Percentiles rank a stretch among this genome's conserved stretches.
Evolutionary conservation across 73 alveolate genomes (phyloP).

Genomic region (Paraurostyla sp.): DNA sequence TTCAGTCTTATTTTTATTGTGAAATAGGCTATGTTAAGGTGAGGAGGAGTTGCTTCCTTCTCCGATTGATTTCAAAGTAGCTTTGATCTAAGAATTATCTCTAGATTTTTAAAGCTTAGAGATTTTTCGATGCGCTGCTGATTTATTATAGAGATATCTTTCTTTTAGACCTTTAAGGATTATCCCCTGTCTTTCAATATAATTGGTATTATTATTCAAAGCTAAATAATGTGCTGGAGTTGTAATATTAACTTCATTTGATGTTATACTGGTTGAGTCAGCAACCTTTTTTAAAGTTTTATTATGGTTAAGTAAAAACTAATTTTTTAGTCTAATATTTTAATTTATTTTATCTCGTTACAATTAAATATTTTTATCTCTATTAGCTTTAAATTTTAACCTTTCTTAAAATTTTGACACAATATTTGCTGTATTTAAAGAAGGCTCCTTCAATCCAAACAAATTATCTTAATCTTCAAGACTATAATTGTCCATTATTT

Average conservation of each 20-base stretch:
- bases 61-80: conserved; percentile 14
- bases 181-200: background rate
- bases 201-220: background rate
- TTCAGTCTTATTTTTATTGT: background rate
- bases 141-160: background rate
- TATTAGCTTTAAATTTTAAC: background rate
- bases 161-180: background rate
- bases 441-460: conserved; percentile 18
- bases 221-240: conserved; percentile 35
- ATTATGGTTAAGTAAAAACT: conserved; percentile 12
- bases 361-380: background rate
- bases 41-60: conserved; percentile 9
- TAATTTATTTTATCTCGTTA: background rate
- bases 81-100: background rate
- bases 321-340: conserved; percentile 47
- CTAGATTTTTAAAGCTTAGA: background rate
- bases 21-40: background rate
- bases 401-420: no score
- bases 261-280: conserved; percentile 66
- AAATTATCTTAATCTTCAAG: background rate
- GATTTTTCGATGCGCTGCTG: background rate
- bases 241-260: conserved; percentile 58
- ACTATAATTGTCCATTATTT: background rate
- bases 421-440: no score
- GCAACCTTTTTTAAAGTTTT: background rate